Evolutionary conservation across 2,329 filamentous ascomycete species (phyloP).

Genomic region (Cordyceps militaris): DNA sequence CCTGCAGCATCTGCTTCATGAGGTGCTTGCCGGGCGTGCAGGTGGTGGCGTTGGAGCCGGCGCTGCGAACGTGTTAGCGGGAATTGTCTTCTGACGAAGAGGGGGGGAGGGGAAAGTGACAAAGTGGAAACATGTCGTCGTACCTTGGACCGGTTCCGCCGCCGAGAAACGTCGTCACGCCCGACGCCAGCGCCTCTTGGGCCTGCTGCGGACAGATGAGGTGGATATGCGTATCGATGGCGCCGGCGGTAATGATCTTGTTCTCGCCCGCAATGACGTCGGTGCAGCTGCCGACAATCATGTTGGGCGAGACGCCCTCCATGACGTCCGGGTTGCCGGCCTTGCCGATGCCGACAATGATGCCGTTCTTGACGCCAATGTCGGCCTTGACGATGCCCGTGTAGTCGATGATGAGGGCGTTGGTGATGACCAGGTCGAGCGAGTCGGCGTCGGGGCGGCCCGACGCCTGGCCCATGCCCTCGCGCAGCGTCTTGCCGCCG

Average conservation of each 20-base stretch:
- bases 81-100: background rate
- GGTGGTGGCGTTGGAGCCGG: constrained; percentile 62
- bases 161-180: constrained; percentile 84
- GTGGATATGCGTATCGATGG: constrained; percentile 85
- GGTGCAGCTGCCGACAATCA: constrained; percentile 82
- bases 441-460: constrained; percentile 65
- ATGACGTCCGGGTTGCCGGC: constrained; percentile 96
- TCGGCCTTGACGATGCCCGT: constrained; percentile 94
- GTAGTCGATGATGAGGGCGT: constrained; percentile 86
- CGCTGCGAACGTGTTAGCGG: background rate
- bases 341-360: constrained; percentile 86
- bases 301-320: constrained; percentile 70
- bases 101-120: background rate
- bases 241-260: constrained; percentile 85
- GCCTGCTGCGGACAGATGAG: constrained; percentile 93
- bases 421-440: constrained; percentile 80
- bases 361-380: constrained; percentile 82
- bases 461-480: constrained; percentile 91
- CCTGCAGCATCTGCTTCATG: constrained; percentile 84
- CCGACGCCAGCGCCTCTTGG: constrained; percentile 73
- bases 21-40: constrained; percentile 83
- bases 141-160: constrained; percentile 85
- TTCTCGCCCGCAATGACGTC: constrained; percentile 89
- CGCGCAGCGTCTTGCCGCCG: constrained; percentile 85
- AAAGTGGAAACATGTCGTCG: constrained; percentile 15